These are phyloP conservation scores for Penicillium cinerascens DNA, from an alignment of 495 filamentous ascomycete species.

Conservation along the genomic window DNA sequence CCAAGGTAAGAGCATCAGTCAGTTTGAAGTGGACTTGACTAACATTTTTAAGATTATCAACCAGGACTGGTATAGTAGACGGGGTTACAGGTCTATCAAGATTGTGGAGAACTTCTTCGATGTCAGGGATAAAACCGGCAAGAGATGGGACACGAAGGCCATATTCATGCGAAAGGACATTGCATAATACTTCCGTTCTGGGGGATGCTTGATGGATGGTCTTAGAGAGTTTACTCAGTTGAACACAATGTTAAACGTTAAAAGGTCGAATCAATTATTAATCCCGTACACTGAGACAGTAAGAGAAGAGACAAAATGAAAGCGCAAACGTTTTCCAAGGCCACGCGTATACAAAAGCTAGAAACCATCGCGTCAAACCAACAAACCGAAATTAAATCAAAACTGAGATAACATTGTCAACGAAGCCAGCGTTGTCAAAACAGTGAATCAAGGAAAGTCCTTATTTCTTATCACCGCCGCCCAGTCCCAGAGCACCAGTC, in stretches of 20 bases:
- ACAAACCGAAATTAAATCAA: not conserved
- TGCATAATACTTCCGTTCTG: not conserved
- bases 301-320: not conserved
- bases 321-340: not conserved
- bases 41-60: slow-evolving; percentile 13
- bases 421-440: not conserved
- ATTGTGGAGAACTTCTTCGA: slow-evolving; percentile 15
- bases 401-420: not conserved
- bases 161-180: slow-evolving; percentile 28
- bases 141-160: slow-evolving; percentile 17
- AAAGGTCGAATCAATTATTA: not conserved
- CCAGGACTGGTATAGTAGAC: slow-evolving; percentile 18
- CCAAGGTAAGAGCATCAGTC: slow-evolving; percentile 14
- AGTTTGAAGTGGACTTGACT: too few relatives aligned
- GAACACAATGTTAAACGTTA: not conserved
- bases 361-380: not conserved
- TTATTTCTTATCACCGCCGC: slow-evolving; percentile 34
- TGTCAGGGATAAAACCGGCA: slow-evolving; percentile 12
- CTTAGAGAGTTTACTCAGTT: not conserved
- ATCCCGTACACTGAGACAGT: not conserved
- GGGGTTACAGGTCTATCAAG: slow-evolving; percentile 14
- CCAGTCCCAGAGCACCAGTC: slow-evolving; percentile 51
- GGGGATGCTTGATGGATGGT: too few relatives aligned
- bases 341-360: not conserved
- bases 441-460: not conserved